Percentiles rank a stretch among this genome's conserved stretches.
These are phyloP conservation scores for Gautieria morchelliformis DNA, from an alignment of 768 basidiomycete species.

Conservation along the genomic window DNA sequence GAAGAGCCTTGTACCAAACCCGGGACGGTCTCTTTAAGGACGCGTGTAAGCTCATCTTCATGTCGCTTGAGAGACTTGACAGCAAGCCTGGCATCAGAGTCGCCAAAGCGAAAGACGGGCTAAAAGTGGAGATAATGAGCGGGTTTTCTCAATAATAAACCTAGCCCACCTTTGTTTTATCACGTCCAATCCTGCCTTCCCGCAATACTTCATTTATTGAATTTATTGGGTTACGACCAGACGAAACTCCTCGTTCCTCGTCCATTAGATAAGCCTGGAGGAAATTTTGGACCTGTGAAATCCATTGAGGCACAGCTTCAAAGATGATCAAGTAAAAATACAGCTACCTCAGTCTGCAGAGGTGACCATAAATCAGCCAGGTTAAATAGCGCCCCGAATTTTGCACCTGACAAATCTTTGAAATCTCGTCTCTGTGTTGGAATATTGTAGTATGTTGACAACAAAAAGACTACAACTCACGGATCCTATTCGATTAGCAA, in stretches of 20 bases:
- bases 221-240: constrained; percentile 79
- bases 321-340: neutral
- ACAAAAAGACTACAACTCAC: constrained; percentile 38
- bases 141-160: neutral
- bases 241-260: constrained; percentile 70
- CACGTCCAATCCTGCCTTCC: constrained; percentile 69
- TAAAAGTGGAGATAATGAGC: constrained; percentile 21
- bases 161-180: constrained; percentile 60
- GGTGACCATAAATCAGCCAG: constrained; percentile 82
- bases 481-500: constrained; percentile 81
- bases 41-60: constrained; percentile 77
- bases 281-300: constrained; percentile 62
- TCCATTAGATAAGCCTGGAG: constrained; percentile 88
- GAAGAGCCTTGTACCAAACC: constrained; percentile 72
- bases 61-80: constrained; percentile 59
- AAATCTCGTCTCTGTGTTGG: constrained; percentile 74
- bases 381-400: constrained; percentile 69
- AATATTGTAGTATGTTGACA: neutral
- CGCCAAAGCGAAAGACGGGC: constrained; percentile 85
- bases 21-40: constrained; percentile 86
- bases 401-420: constrained; percentile 74
- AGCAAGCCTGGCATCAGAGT: constrained; percentile 72
- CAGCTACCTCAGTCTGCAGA: constrained; percentile 78
- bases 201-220: constrained; percentile 92
- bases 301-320: constrained; percentile 5